A percentile compares a stretch with the other conserved stretches of the same genome.
phyloP scores from a whole-genome alignment of 371 early-diverging fungal species.

The Mortierella sp. region DNA sequence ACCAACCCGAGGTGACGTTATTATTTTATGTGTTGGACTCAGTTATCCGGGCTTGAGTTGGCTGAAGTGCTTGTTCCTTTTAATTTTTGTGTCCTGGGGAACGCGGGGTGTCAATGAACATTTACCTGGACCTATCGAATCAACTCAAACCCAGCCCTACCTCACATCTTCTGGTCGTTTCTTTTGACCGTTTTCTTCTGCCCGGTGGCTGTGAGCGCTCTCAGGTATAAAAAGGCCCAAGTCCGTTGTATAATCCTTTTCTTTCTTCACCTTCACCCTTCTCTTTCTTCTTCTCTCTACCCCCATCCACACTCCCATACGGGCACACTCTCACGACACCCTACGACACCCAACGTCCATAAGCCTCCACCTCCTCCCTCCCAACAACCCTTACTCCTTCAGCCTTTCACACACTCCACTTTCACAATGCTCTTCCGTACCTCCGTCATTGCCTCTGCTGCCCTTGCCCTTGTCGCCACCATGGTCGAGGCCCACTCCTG shows the following conservation, averaged over 20 bases:
- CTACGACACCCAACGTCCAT: slow-evolving; percentile 1
- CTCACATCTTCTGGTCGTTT: neutral
- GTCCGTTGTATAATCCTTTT: neutral
- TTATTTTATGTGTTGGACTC: too few relatives aligned
- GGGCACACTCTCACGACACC: slow-evolving; percentile 8
- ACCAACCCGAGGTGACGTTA: neutral
- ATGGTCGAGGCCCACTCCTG: slow-evolving; percentile 48
- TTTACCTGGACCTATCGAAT: too few relatives aligned
- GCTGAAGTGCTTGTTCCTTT: too few relatives aligned
- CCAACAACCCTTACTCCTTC: neutral
- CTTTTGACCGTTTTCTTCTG: neutral
- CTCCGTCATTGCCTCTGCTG: slow-evolving; percentile 40
- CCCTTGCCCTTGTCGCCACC: slow-evolving; percentile 36
- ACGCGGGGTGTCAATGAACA: neutral
- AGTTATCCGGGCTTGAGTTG: too few relatives aligned
- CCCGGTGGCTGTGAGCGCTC: neutral
- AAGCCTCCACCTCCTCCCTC: neutral
- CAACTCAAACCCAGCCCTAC: neutral
- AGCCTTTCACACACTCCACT: neutral
- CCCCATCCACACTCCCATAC: neutral
- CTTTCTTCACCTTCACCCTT: neutral
- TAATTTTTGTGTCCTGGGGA: too few relatives aligned
- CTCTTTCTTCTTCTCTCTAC: slow-evolving; percentile 5
- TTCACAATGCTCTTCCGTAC: slow-evolving; percentile 37
- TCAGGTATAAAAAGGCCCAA: neutral